A percentile compares a stretch with the other conserved stretches of the same genome.
These are phyloP conservation scores for Lactarius hatsudake DNA, from an alignment of 768 basidiomycete genomes.

Conservation along the genomic window DNA sequence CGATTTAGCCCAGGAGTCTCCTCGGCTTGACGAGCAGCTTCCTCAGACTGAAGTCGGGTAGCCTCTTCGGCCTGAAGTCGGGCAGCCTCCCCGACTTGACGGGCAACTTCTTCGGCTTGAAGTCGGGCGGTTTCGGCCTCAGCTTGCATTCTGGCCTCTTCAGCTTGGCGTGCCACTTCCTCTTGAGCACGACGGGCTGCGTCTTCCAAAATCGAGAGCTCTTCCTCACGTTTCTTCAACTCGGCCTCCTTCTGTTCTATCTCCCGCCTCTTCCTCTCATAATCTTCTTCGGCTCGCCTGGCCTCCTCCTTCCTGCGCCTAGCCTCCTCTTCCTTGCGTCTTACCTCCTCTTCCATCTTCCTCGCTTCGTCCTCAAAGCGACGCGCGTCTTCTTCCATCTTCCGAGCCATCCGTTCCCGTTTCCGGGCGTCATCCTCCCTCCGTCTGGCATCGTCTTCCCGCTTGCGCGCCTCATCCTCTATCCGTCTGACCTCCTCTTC, in stretches of 20 bases:
- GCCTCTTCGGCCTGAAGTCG: constrained; percentile 13
- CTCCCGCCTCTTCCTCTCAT: constrained; percentile 20
- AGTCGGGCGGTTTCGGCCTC: background rate
- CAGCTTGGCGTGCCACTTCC: background rate
- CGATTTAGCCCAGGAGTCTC: background rate
- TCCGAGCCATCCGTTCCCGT: constrained; percentile 32
- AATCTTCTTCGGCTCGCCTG: constrained; percentile 35
- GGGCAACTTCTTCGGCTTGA: background rate
- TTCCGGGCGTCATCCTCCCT: constrained; percentile 31
- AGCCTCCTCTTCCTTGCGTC: constrained; percentile 32
- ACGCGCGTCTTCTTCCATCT: constrained; percentile 34
- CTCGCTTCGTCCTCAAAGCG: constrained; percentile 35
- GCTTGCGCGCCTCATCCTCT: constrained; percentile 37
- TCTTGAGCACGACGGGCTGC: constrained; percentile 13
- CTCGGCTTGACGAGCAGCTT: constrained; percentile 3
- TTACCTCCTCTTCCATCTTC: constrained; percentile 16
- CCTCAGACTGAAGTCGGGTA: constrained; percentile 7
- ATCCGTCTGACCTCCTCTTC: constrained; percentile 33
- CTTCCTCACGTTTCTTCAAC: constrained; percentile 21
- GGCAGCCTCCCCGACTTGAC: background rate
- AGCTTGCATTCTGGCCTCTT: background rate
- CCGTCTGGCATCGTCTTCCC: constrained; percentile 38
- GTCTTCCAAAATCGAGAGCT: constrained; percentile 19
- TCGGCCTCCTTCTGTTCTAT: constrained; percentile 24
- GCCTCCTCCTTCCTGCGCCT: constrained; percentile 33